phyloP scores from a whole-genome alignment of 352 stramenopile species.

The Phytophthora sansomeana region DNA sequence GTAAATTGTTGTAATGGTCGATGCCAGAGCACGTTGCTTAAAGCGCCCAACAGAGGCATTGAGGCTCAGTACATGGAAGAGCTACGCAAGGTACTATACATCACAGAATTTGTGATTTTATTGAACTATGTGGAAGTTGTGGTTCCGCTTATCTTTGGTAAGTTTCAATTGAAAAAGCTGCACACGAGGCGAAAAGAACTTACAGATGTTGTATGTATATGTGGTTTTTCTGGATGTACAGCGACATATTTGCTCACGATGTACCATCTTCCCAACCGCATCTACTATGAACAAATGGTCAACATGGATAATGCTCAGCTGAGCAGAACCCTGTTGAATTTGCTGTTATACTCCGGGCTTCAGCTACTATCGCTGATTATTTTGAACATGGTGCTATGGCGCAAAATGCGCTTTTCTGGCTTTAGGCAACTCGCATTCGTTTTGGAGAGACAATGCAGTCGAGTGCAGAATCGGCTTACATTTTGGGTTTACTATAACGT shows the following conservation, averaged over 20 bases:
- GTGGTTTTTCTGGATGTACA: not conserved
- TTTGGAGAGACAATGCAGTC: too few species aligned
- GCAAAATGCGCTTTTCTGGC: too few species aligned
- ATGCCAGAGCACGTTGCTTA: not conserved
- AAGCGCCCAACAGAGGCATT: not conserved
- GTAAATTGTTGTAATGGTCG: not conserved
- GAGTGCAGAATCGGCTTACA: too few species aligned
- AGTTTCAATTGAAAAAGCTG: too few species aligned
- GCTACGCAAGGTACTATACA: slow-evolving; percentile 8
- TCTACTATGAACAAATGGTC: not conserved
- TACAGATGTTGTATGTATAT: not conserved
- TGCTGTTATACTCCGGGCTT: too few species aligned
- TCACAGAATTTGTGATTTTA: slow-evolving; percentile 7
- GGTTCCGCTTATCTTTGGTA: slow-evolving; percentile 4
- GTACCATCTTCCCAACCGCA: slow-evolving; percentile 9
- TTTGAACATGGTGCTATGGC: too few species aligned
- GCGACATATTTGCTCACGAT: slow-evolving; percentile 11
- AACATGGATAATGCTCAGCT: too few species aligned
- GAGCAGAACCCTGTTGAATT: too few species aligned
- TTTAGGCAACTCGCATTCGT: too few species aligned
- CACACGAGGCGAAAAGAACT: not conserved
- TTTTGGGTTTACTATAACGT: too few species aligned
- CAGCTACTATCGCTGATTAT: too few species aligned
- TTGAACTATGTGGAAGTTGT: slow-evolving; percentile 8
- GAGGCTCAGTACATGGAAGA: slow-evolving; percentile 3